Percentiles rank a stretch among this genome's conserved stretches.
phyloP scores from a whole-genome alignment of 1,284 basidiomycete genomes.

The Moniliella sp. region DNA sequence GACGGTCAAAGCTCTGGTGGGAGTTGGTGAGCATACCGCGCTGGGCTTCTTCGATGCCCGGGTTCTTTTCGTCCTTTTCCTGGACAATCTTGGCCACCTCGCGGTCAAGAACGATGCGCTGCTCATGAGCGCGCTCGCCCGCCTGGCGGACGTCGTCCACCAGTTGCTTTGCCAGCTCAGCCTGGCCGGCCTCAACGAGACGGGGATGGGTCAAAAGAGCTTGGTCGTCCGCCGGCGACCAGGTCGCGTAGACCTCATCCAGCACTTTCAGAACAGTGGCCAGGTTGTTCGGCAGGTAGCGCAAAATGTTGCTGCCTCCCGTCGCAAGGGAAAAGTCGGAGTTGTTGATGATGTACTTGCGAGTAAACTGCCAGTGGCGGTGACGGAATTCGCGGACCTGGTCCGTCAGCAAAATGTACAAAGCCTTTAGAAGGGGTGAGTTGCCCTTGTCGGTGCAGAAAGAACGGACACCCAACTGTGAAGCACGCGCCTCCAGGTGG shows the following conservation, averaged over 20 bases:
- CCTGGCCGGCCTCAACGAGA: background rate
- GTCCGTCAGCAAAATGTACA: slow-evolving; percentile 24
- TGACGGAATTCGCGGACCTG: slow-evolving; percentile 25
- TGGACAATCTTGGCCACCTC: slow-evolving; percentile 12
- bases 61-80: slow-evolving; percentile 12
- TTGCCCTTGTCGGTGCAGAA: slow-evolving; percentile 7
- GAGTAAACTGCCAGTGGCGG: slow-evolving; percentile 26
- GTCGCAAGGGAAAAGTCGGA: slow-evolving; percentile 22
- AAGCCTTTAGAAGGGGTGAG: slow-evolving; percentile 5
- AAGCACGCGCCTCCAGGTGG: slow-evolving; percentile 15
- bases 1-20: background rate
- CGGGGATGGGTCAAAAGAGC: slow-evolving; percentile 1
- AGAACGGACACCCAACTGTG: slow-evolving; percentile 6
- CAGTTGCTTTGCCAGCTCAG: slow-evolving; percentile 3
- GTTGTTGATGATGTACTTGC: slow-evolving; percentile 23
- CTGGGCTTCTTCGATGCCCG: slow-evolving; percentile 7
- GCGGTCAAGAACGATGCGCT: slow-evolving; percentile 11
- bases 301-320: slow-evolving; percentile 21
- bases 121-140: slow-evolving; percentile 9
- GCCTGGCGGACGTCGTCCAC: slow-evolving; percentile 9
- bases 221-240: slow-evolving; percentile 4
- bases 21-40: slow-evolving; percentile 7
- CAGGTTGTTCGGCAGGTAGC: slow-evolving; percentile 28
- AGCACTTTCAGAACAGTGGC: slow-evolving; percentile 11
- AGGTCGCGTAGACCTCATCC: slow-evolving; percentile 11